Base-by-base conservation (phyloP, 2,329 filamentous ascomycete species). In the Chaetothyriales sp. region DNA sequence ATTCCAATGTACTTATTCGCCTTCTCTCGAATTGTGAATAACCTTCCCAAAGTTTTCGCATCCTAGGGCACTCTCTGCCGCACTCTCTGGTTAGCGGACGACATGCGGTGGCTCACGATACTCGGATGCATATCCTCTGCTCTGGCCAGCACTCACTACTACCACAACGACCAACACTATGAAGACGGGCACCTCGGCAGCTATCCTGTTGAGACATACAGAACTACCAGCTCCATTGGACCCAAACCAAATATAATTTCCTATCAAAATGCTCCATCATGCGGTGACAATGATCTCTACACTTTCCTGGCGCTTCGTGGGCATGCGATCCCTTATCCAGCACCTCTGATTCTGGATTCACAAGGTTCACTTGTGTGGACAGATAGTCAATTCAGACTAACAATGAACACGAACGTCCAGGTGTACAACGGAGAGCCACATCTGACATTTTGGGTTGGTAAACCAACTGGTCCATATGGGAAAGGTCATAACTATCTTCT, bases 361-460 rank as follows among this genome's bases (percentile, higher is more conserved):
- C 36, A 54, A 1, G 63, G 62, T 1, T 50, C 61, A 18, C 46
- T 64, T 9, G 59, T 63, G 7, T 65, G 62, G 62, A 56, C 22
- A 19, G 49, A 59, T 53, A 50, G 54, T 7, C 57, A 57, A 7
- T 60, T 53, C 53, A 60, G 54, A 3, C 55, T 53, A 9, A 58
- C 61, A 5, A 59, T 63, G 43, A 71, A 72, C 55, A 56, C 72
- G 5, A 66, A 68, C 54, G 66, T 71, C 0, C 69, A 73, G 56
- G 55, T 58, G 5, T 73, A 68, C 53, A 64, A 63, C 49, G 69
- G 65, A 1, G 59, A 71, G 50, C 56, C 61, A 5, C 73, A 72
- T 59, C 56, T 74, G 44, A 72, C 70, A 0, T 73, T 73, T 55
- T 74, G 71, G 71, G 63, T 66, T n/a, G 70, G 71, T 18, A 66